Conservation (phyloP, 495 filamentous ascomycete genomes). For the Polyplosphaeria fusca region DNA sequence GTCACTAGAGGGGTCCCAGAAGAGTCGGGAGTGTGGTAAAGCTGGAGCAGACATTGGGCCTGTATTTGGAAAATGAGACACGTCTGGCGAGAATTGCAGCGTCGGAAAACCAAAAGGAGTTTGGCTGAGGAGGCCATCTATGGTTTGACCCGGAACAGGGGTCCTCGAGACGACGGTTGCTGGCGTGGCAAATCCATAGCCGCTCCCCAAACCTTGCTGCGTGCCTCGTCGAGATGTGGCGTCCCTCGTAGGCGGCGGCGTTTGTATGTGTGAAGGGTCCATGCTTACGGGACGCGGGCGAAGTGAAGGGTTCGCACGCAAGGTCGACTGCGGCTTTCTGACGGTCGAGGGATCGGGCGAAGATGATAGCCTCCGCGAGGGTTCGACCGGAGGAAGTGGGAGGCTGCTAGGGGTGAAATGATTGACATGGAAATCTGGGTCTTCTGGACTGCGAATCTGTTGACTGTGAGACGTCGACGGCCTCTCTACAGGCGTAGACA, state of each 20-base stretch:
- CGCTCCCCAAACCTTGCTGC: slow-evolving; percentile 34
- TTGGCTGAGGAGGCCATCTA: slow-evolving; percentile 21
- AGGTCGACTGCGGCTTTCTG: slow-evolving; percentile 29
- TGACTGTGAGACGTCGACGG: slow-evolving; percentile 32
- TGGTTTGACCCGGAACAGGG: slow-evolving; percentile 7
- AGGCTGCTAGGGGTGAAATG: slow-evolving; percentile 55
- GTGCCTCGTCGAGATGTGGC: slow-evolving; percentile 44
- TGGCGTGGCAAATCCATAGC: slow-evolving; percentile 38
- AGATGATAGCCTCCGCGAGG: slow-evolving; percentile 54
- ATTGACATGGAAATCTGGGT: slow-evolving; percentile 51
- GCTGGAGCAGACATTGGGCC: slow-evolving; percentile 67
- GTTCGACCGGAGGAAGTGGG: slow-evolving; percentile 56
- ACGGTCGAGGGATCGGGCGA: slow-evolving; percentile 53
- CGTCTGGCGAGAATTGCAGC: slow-evolving; percentile 60
- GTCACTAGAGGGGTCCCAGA: slow-evolving; percentile 65
- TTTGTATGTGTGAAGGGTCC: slow-evolving; percentile 58
- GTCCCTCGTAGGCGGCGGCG: slow-evolving; percentile 62
- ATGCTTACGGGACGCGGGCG: slow-evolving; percentile 43
- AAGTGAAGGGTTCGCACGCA: slow-evolving; percentile 33
- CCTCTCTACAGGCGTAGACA: slow-evolving; percentile 33
- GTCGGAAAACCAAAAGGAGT: slow-evolving; percentile 49
- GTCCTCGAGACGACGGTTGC: slow-evolving; percentile 40
- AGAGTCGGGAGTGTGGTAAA: slow-evolving; percentile 62
- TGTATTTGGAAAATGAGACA: slow-evolving; percentile 67
- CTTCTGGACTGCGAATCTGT: slow-evolving; percentile 26